Base-by-base conservation (phyloP, 169 alveolate genomes). In the Plasmodium vinckei region DNA sequence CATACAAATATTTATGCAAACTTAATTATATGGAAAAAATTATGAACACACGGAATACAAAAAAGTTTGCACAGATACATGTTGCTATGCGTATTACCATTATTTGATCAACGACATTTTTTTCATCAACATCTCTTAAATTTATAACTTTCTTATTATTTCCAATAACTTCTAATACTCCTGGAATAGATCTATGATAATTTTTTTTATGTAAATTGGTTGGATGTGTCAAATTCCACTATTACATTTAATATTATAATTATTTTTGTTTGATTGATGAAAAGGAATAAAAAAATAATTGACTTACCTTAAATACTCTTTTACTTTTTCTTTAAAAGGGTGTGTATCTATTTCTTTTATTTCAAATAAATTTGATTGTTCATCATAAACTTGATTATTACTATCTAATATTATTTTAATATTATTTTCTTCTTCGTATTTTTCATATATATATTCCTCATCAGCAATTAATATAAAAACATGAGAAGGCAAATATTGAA, bases 401-500 rank as follows among this genome's bases (percentile, higher is more conserved):
- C 9, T 47, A 39, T 75, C 53, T 23, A 73, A 75, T 19, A 53
- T 27, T 19, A 75, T 63, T 44, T 47, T 25, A 13, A 46, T 53
- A 13, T 57, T 63, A 42, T 57, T 75, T 67, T 75, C 88, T 57
- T 75, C 57, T 42, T 75, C 77, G 65, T 75, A 75, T 56, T 75
- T 53, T 54, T 75, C 68, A 64, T 63, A 75, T 23, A 75, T 75
- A 19, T 75, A 75, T 68, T 75, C 88, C 49, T 75, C 88, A 54
- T 75, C 88, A 21, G 88, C 88, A 54, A 23, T 63, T 19, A 75
- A 21, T 42, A 75, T 68, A 49, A 75, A 61, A 75, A 75, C 63
- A 57, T 75, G 72, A 7, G 77, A 75, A 2, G 88, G 88, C 1
- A 75, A 63, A 47, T 75, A 68, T 67, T 67, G 73, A 10, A 75